Evolutionary conservation across 1,139 yeast genomes (phyloP), one percentile per base, ranked within the genome.

Genomic region (Pichia sp.): DNA sequence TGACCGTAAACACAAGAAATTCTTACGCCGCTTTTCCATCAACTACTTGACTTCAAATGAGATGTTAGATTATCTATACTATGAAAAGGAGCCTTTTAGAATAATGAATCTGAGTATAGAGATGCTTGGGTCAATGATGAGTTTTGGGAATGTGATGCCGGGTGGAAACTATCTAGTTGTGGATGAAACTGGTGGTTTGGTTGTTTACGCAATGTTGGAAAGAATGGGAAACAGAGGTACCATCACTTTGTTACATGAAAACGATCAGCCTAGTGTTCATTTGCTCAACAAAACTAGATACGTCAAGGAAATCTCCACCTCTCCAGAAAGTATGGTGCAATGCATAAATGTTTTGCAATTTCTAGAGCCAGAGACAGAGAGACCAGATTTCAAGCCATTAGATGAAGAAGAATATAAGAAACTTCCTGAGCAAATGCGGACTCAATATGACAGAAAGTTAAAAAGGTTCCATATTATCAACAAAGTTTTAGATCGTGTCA

Each of bases 161-260:
- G 96, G 96, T 8, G 98, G 99, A 0, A 83, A 79, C 55, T 95
- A 93, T 66, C 74, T 93, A 38, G 85, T 93, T 5, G 78, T 90
- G 54, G 99, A 93, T 67, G 99, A 93, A 65, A 86, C 96, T 31
- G 90, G 96, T 34, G 97, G 98, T 2, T 76, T 92, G 19, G 70
- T 93, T 1, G 81, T 88, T 3, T 88, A 88, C 59, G 89, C 95
- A 5, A 75, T 95, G 78, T 70, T 93, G 73, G 99, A 95, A 67
- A 77, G 98, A 65, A 88, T 93, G 95, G 83, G 82, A 55, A 90
- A 93, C 3, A 73, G 82, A 50, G 99, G 98, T 15, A 75, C 82
- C 10, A 82, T 95, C 49, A 79, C 90, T 4, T 78, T 89, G 34
- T 76, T 86, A 3, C 97, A 93, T 70, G 99, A 92, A 65, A 89